phyloP scores from a whole-genome alignment of 2,329 filamentous ascomycete genomes.

The Aureobasidium leucospermi region DNA sequence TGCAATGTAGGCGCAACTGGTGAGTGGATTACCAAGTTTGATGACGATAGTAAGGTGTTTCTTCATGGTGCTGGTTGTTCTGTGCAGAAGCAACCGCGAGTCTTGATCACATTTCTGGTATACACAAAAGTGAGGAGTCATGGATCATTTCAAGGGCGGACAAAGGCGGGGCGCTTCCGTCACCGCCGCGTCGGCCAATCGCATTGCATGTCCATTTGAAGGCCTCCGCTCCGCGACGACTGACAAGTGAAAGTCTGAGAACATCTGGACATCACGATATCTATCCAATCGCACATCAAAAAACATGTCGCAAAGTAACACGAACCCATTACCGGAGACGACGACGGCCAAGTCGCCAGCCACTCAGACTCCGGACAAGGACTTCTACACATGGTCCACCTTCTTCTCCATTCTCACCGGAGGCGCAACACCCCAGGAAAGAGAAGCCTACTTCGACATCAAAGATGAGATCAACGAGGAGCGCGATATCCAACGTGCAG shows the following conservation, averaged over 20 bases:
- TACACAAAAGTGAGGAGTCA: background rate
- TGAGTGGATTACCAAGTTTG: slow-evolving; percentile 61
- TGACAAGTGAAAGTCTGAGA: background rate
- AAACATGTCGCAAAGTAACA: slow-evolving; percentile 12
- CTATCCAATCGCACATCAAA: background rate
- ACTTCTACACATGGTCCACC: slow-evolving; percentile 63
- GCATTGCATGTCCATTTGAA: background rate
- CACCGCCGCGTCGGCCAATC: slow-evolving; percentile 9
- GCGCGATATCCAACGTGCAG: slow-evolving; percentile 72
- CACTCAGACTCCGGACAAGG: slow-evolving; percentile 20
- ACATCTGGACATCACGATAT: background rate
- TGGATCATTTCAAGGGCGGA: slow-evolving; percentile 5
- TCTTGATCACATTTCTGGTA: slow-evolving; percentile 8
- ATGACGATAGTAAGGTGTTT: slow-evolving; percentile 73
- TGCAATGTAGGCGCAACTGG: background rate
- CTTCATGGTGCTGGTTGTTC: slow-evolving; percentile 47
- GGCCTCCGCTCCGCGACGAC: slow-evolving; percentile 8
- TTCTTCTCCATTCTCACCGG: slow-evolving; percentile 78
- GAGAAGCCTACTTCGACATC: slow-evolving; percentile 69
- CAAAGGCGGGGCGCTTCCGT: background rate
- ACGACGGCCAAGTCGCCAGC: slow-evolving; percentile 12
- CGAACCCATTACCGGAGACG: slow-evolving; percentile 9
- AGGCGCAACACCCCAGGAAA: slow-evolving; percentile 59
- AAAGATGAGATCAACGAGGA: slow-evolving; percentile 69
- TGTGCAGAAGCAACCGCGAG: slow-evolving; percentile 5